Evolutionary conservation across 2,329 filamentous ascomycete species (phyloP).

Genomic region (Cytospora paraplurivora): DNA sequence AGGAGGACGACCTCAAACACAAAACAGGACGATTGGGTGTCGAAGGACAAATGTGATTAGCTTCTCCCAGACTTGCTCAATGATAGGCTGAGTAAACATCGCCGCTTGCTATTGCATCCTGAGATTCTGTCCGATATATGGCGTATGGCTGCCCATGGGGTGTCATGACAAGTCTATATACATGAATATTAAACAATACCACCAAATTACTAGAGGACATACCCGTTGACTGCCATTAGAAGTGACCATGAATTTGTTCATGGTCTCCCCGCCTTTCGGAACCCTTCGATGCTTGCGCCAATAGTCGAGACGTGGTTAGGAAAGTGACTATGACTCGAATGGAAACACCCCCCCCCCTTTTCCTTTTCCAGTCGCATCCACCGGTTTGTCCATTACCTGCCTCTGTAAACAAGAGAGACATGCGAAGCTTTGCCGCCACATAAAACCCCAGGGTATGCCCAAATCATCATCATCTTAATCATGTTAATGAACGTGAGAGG

Average conservation of each 20-base stretch:
- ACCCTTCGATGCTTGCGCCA: too few species aligned
- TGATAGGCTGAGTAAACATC: too few species aligned
- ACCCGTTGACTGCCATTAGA: constrained; percentile 6
- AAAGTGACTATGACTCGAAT: neutral
- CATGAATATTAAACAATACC: constrained; percentile 19
- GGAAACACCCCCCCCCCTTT: neutral
- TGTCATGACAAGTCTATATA: constrained; percentile 8
- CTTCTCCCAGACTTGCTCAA: too few species aligned
- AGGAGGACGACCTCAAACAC: too few species aligned
- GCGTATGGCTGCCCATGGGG: neutral
- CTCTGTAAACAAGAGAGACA: neutral
- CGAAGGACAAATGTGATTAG: too few species aligned
- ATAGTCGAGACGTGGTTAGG: neutral
- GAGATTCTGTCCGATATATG: neutral
- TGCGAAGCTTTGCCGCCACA: constrained; percentile 10
- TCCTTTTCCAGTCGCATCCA: neutral
- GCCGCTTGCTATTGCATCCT: neutral
- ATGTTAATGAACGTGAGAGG: constrained; percentile 25
- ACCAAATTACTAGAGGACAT: constrained; percentile 3
- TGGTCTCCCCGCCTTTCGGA: neutral
- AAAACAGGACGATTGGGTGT: too few species aligned
- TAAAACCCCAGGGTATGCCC: constrained; percentile 17
- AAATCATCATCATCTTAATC: constrained; percentile 14
- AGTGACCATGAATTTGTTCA: neutral
- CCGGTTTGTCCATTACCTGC: neutral